Percentiles rank a stretch among this genome's conserved stretches.
phyloP scores from a whole-genome alignment of 495 filamentous ascomycete genomes.

The Venustampulla echinocandica region DNA sequence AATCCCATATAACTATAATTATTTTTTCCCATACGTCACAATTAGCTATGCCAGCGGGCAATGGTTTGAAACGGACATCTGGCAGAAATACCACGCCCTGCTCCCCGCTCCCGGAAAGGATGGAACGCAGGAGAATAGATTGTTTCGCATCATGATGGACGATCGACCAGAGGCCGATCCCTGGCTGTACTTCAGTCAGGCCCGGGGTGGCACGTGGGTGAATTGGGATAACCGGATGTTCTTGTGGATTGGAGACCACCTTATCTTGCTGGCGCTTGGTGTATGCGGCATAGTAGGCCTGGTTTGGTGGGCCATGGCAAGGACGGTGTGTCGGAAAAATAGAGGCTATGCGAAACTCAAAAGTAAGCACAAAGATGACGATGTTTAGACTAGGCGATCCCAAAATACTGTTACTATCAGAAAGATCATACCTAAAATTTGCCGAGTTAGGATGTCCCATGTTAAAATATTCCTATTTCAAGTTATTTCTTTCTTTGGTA shows the following conservation, averaged over 20 bases:
- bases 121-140: conserved; percentile 11
- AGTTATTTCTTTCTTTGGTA: no score
- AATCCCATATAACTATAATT: conserved; percentile 62
- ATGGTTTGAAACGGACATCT: conserved; percentile 71
- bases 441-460: no score
- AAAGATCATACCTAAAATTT: no score
- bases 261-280: conserved; percentile 15
- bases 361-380: background rate
- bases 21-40: conserved; percentile 73
- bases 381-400: background rate
- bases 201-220: conserved; percentile 34
- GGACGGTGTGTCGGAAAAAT: background rate
- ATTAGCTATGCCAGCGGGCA: conserved; percentile 82
- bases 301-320: background rate
- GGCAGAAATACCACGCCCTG: conserved; percentile 54
- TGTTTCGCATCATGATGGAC: conserved; percentile 36
- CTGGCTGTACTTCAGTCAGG: conserved; percentile 36
- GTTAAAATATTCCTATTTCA: no score
- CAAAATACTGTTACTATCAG: no score
- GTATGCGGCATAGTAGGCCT: background rate
- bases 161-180: conserved; percentile 27
- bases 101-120: conserved; percentile 4
- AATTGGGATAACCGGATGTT: conserved; percentile 28
- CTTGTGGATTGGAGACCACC: conserved; percentile 28
- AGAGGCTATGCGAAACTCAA: background rate